Base-by-base conservation (phyloP, 305 asterid genomes). In the Caryopteris hybrid region DNA sequence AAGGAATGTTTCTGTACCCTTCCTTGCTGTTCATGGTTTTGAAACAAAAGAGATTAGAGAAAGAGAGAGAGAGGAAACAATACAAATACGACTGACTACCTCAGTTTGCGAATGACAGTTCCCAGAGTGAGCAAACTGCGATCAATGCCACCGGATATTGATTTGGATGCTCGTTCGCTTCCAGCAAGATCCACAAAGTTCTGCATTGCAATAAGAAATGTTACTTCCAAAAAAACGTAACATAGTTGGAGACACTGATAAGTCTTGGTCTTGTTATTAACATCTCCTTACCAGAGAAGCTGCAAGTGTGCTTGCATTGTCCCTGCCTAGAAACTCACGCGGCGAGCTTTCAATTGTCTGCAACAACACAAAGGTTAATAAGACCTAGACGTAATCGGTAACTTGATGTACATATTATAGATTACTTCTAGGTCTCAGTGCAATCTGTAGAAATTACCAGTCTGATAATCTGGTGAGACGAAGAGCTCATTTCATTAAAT, bases 161-260 rank as follows among this genome's bases (percentile, higher is more conserved):
- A 76, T 58, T 82, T 87, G 38, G 92, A 88, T 65, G 93, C 93
- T 56, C 86, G 84, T 76, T 91, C 95, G 54, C 94, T 91, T 79
- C 96, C 98, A 75, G 95, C 94, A 42, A 89, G 79, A 87, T 91
- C 98, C 57, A 91, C 94, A 69, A 91, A 91, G 79, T 84, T 84
- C 96, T 91, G 80, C 9, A 75, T 66, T 36, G 71, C 21, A 79
- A 23, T 17, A 18, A 52, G 6, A 70, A 46, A n/a, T 23, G n/a
- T 16, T 50, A 8, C 16, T 69, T 51, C 64, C 23, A 72, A 63
- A 71, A 61, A 41, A 51, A 69, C 46, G 5, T 25, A 48, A 47
- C 29, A 50, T 48, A 13, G 27, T 13, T 52, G 34, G 36, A 68
- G 53, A 61, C 43, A 20, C 12, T 43, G 48, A 39, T 41, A 34